Percentiles rank a stretch among this genome's conserved stretches.
Evolutionary conservation across 495 filamentous ascomycete genomes (phyloP).

Genomic region (Cercophora newfieldiana): DNA sequence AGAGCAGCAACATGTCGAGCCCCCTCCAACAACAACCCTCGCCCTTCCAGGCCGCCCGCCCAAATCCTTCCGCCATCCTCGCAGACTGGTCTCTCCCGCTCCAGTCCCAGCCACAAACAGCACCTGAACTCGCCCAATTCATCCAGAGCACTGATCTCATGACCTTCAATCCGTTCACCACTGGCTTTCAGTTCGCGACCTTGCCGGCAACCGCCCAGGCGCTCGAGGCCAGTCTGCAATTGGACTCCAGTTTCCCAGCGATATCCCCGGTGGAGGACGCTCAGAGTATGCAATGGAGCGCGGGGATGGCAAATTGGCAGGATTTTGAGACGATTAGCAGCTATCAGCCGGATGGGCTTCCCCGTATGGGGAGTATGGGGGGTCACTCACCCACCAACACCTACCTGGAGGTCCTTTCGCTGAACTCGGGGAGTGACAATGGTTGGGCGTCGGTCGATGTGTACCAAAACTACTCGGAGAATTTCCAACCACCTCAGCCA

Average conservation of each 20-base stretch:
- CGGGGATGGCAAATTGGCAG: slow-evolving; percentile 66
- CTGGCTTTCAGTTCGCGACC: slow-evolving; percentile 63
- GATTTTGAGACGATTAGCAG: slow-evolving; percentile 65
- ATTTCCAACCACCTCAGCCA: slow-evolving; percentile 48
- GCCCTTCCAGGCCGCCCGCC: slow-evolving; percentile 46
- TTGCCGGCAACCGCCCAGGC: slow-evolving; percentile 68
- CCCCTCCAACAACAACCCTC: slow-evolving; percentile 50
- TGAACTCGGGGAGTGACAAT: slow-evolving; percentile 77
- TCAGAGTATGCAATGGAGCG: slow-evolving; percentile 60
- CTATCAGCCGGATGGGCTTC: slow-evolving; percentile 55
- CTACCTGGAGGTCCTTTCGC: slow-evolving; percentile 78
- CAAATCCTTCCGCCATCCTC: slow-evolving; percentile 46
- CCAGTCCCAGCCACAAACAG: slow-evolving; percentile 53
- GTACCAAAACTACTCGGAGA: slow-evolving; percentile 49
- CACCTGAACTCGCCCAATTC: slow-evolving; percentile 53
- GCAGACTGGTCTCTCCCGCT: slow-evolving; percentile 57
- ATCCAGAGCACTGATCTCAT: slow-evolving; percentile 52
- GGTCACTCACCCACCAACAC: slow-evolving; percentile 82
- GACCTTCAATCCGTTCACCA: slow-evolving; percentile 48
- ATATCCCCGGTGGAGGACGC: slow-evolving; percentile 64
- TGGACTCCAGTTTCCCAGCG: slow-evolving; percentile 62
- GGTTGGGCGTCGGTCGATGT: slow-evolving; percentile 76
- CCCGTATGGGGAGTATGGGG: slow-evolving; percentile 57
- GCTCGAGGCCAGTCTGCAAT: slow-evolving; percentile 61
- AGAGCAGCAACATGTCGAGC: slow-evolving; percentile 41